Conservation (phyloP, 805 yeast species). For the Saturnispora sekii region DNA sequence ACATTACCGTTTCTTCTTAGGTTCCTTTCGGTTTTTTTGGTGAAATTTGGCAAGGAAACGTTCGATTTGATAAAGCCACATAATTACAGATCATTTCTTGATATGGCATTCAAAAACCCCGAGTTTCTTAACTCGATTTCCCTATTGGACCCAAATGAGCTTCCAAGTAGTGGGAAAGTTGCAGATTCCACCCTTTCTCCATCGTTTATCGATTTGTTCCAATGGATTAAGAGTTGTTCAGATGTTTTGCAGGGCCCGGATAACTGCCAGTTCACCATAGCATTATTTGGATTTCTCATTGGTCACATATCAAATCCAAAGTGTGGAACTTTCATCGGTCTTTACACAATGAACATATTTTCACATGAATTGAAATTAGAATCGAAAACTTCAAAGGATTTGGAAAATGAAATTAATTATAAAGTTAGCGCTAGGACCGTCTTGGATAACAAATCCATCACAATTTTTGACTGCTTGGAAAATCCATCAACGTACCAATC, state of each 20-base stretch:
- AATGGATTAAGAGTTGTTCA: slow-evolving; percentile 44
- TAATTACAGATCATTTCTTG: slow-evolving; percentile 47
- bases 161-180: slow-evolving; percentile 2
- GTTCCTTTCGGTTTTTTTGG: slow-evolving; percentile 37
- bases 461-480: slow-evolving; percentile 20
- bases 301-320: slow-evolving; percentile 20
- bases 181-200: slow-evolving; percentile 13
- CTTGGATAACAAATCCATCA: slow-evolving; percentile 34
- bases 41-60: slow-evolving; percentile 33
- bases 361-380: slow-evolving; percentile 14
- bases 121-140: slow-evolving; percentile 32
- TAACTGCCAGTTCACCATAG: slow-evolving; percentile 42
- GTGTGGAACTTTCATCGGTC: slow-evolving; percentile 19
- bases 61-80: slow-evolving; percentile 49
- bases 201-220: slow-evolving; percentile 34
- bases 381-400: slow-evolving; percentile 9
- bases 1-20: slow-evolving; percentile 50
- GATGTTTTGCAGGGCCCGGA: slow-evolving; percentile 37
- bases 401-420: slow-evolving; percentile 30
- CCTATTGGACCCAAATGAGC: slow-evolving; percentile 9
- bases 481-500: slow-evolving; percentile 9
- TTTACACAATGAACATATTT: slow-evolving; percentile 20
- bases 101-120: slow-evolving; percentile 49
- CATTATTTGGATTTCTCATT: slow-evolving; percentile 39
- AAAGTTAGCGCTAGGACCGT: slow-evolving; percentile 40